Base-by-base conservation (phyloP, 2,329 filamentous ascomycete genomes). In the Teratosphaeria nubilosa region DNA sequence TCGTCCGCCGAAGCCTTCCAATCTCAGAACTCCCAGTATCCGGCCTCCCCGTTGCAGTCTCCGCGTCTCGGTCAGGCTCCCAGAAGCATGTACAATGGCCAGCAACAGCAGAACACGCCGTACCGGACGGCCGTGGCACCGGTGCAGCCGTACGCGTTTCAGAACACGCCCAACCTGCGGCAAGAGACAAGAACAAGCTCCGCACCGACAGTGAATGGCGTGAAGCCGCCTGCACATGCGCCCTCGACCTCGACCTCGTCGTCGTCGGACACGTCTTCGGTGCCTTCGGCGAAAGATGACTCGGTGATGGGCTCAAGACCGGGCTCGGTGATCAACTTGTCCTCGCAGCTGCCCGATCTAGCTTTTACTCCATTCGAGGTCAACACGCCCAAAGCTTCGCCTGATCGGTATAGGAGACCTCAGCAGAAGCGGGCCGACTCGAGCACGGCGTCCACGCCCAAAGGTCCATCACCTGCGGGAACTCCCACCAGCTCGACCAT, bases 361-460 rank as follows among this genome's bases (percentile, higher is more conserved):
- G 74, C 79, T 65, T 68, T 86, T 75, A 73, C 76, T 30, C 64
- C 76, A n/a, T 77, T 80, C 56, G 80, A 85, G 50, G 77, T 80
- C 3, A 27, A 11, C 5, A 78, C 83, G 24, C 74, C 78, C 52
- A 91, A 90, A 67, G 78, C 85, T 24, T 85, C 88, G 1, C 89
- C 90, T 1, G 91, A 96, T 71, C 84, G 92, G 59, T 96, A 96
- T 71, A 83, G 91, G 66, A 86, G 91, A 60, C 79, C 79, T 57
- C 78, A 81, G 59, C 81, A 82, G 64, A 78, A 68, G 55, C 68
- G 82, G 60, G 74, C 76, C 16, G 83, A 84, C 64, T 80, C 75
- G 63, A 76, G 69, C 66, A 73, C 65, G 54, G 66, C 68, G 61
- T 51, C 59, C 16, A 70, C 71, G 54, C 64, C 69, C 50, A 61